Percentiles rank a stretch among this genome's conserved stretches.
These are phyloP conservation scores for Moesziomyces globuligerus DNA, from an alignment of 1,284 basidiomycete genomes.

Conservation along the genomic window DNA sequence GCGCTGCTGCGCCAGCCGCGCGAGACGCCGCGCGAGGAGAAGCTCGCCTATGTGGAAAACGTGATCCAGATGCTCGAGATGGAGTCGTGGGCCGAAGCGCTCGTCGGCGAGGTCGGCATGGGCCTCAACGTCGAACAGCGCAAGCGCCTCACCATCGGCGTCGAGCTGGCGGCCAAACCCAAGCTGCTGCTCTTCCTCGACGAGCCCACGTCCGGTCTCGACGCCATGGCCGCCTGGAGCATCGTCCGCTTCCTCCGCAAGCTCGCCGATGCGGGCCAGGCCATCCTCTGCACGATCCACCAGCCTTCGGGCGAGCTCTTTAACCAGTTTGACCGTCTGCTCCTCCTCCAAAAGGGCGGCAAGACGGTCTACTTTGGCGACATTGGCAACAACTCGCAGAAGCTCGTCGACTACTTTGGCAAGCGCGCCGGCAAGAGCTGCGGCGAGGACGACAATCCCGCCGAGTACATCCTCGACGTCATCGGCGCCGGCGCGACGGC, in stretches of 20 bases:
- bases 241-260: conserved; percentile 66
- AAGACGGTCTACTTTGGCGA: conserved; percentile 74
- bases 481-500: conserved; percentile 62
- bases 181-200: conserved; percentile 62
- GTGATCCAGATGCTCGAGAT: conserved; percentile 58
- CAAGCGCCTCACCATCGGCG: conserved; percentile 59
- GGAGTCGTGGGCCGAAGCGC: conserved; percentile 54
- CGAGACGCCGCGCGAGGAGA: conserved; percentile 46
- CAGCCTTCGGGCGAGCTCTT: conserved; percentile 66
- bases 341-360: conserved; percentile 57
- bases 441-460: conserved; percentile 50
- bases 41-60: conserved; percentile 55
- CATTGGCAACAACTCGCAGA: conserved; percentile 73
- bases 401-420: conserved; percentile 78
- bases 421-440: conserved; percentile 72
- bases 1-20: conserved; percentile 56
- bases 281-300: conserved; percentile 68
- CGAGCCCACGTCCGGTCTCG: conserved; percentile 62
- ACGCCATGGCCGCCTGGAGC: conserved; percentile 51
- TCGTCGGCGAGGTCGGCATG: conserved; percentile 50
- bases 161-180: conserved; percentile 60
- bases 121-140: conserved; percentile 60
- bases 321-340: conserved; percentile 55
- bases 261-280: conserved; percentile 63
- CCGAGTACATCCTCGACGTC: conserved; percentile 63